A percentile compares a stretch with the other conserved stretches of the same genome.
These are phyloP conservation scores for Tolypocladium cylindrosporum DNA, from an alignment of 2,329 filamentous ascomycete species.

Conservation along the genomic window DNA sequence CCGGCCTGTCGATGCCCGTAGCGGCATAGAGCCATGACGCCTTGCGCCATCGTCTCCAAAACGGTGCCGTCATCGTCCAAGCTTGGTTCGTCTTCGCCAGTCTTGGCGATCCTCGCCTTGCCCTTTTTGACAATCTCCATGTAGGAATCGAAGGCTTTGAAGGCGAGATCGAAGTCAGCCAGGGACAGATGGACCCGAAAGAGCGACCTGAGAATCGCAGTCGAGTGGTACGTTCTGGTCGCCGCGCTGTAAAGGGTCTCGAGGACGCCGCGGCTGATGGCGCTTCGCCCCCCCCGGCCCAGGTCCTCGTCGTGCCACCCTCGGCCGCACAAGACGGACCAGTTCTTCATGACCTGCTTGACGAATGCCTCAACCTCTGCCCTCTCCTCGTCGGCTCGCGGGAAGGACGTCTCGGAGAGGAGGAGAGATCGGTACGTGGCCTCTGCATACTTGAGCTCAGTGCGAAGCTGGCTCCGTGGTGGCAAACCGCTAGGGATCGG, in stretches of 20 bases:
- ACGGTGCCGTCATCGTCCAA: conserved; percentile 73
- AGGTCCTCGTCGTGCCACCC: conserved; percentile 75
- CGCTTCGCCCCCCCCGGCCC: conserved; percentile 69
- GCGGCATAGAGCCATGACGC: conserved; percentile 69
- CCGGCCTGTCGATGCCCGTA: conserved; percentile 68
- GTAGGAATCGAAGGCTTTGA: conserved; percentile 88
- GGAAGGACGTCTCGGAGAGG: conserved; percentile 71
- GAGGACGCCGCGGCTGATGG: conserved; percentile 64
- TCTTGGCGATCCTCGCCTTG: conserved; percentile 75
- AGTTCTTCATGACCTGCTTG: conserved; percentile 71
- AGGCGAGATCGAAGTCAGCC: conserved; percentile 84
- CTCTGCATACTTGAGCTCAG: conserved; percentile 74
- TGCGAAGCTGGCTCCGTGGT: conserved; percentile 53
- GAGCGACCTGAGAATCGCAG: conserved; percentile 72
- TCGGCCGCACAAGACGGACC: conserved; percentile 70
- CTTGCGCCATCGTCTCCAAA: conserved; percentile 69
- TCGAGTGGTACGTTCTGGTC: conserved; percentile 92
- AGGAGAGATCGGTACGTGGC: conserved; percentile 69
- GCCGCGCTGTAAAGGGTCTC: conserved; percentile 86
- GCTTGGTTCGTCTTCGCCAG: conserved; percentile 56
- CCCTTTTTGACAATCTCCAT: conserved; percentile 77
- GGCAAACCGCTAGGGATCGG: conserved; percentile 37
- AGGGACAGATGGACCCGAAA: conserved; percentile 82
- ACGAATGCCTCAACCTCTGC: conserved; percentile 75
- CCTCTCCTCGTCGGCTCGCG: conserved; percentile 70